Conservation (phyloP, 2,329 filamentous ascomycete species). For the Hysterium pulicare region DNA sequence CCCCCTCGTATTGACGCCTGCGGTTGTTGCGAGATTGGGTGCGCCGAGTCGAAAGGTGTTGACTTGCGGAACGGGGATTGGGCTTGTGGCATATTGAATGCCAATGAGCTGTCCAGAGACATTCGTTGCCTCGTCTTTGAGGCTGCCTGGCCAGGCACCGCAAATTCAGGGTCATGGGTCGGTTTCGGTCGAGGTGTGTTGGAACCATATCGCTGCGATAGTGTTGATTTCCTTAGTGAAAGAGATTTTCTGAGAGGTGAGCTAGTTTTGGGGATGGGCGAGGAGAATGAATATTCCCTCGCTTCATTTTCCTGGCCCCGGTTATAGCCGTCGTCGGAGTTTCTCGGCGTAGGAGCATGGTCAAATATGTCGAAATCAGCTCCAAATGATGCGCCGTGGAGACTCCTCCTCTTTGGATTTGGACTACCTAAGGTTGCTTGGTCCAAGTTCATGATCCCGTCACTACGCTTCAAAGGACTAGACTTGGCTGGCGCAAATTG, state of each 20-base stretch:
- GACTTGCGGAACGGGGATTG: slow-evolving; percentile 53
- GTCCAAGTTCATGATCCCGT: slow-evolving; percentile 85
- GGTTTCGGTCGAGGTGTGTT: slow-evolving; percentile 37
- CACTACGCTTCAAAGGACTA: slow-evolving; percentile 88
- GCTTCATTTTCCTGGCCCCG: slow-evolving; percentile 26
- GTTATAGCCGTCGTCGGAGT: slow-evolving; percentile 21
- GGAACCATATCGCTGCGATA: slow-evolving; percentile 73
- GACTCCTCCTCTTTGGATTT: slow-evolving; percentile 83
- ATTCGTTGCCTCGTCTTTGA: slow-evolving; percentile 65
- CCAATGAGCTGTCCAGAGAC: slow-evolving; percentile 74
- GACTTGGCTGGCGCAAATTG: slow-evolving; percentile 56
- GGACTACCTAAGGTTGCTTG: slow-evolving; percentile 76
- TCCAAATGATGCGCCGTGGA: slow-evolving; percentile 69
- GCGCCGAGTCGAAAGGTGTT: slow-evolving; percentile 23
- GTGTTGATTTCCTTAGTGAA: slow-evolving; percentile 78
- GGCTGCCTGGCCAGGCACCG: slow-evolving; percentile 51
- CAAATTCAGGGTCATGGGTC: slow-evolving; percentile 46
- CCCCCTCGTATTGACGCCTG: slow-evolving; percentile 17
- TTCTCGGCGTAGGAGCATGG: slow-evolving; percentile 34
- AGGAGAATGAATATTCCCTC: slow-evolving; percentile 33
- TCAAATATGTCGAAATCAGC: slow-evolving; percentile 76
- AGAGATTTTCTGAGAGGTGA: slow-evolving; percentile 51
- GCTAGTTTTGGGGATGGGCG: slow-evolving; percentile 27
- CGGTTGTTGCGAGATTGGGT: slow-evolving; percentile 21
- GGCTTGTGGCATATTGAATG: slow-evolving; percentile 63